A percentile compares a stretch with the other conserved stretches of the same genome.
phyloP scores from a whole-genome alignment of 2,329 filamentous ascomycete genomes.

The Coniochaeta sp. region DNA sequence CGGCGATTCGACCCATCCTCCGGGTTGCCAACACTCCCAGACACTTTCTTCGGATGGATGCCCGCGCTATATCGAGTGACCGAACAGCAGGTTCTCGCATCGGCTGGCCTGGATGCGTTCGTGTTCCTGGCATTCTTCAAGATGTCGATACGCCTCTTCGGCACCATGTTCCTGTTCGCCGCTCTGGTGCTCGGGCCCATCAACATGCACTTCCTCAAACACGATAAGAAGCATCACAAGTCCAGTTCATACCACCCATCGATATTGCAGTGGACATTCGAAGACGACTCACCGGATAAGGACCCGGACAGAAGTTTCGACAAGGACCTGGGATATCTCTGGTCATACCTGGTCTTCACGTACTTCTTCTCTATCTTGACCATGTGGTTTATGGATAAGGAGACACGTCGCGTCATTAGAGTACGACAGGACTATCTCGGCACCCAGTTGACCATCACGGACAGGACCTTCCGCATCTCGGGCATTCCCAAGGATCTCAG shows the following conservation, averaged over 20 bases:
- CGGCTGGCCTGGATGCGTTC: slow-evolving; percentile 89
- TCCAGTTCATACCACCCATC: slow-evolving; percentile 5
- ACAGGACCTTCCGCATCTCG: slow-evolving; percentile 85
- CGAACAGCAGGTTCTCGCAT: slow-evolving; percentile 82
- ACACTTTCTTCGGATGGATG: slow-evolving; percentile 90
- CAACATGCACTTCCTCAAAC: slow-evolving; percentile 57
- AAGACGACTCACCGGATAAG: slow-evolving; percentile 14
- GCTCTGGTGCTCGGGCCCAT: slow-evolving; percentile 77
- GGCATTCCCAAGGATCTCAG: slow-evolving; percentile 76
- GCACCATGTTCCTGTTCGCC: slow-evolving; percentile 74
- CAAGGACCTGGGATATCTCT: slow-evolving; percentile 55
- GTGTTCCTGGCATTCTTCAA: slow-evolving; percentile 96
- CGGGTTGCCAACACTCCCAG: slow-evolving; percentile 69
- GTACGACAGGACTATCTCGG: slow-evolving; percentile 87
- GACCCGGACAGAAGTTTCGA: slow-evolving; percentile 22
- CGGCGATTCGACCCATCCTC: slow-evolving; percentile 55
- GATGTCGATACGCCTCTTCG: slow-evolving; percentile 81
- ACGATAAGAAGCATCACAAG: slow-evolving; percentile 5
- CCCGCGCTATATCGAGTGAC: slow-evolving; percentile 75
- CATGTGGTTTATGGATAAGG: slow-evolving; percentile 72
- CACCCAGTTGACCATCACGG: slow-evolving; percentile 89
- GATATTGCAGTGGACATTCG: slow-evolving; percentile 8
- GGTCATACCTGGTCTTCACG: slow-evolving; percentile 91
- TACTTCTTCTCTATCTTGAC: slow-evolving; percentile 84
- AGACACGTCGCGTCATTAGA: slow-evolving; percentile 80